These are phyloP conservation scores for Erythrophleum ivorense DNA, from an alignment of 331 rosid genomes.

Conservation along the genomic window DNA sequence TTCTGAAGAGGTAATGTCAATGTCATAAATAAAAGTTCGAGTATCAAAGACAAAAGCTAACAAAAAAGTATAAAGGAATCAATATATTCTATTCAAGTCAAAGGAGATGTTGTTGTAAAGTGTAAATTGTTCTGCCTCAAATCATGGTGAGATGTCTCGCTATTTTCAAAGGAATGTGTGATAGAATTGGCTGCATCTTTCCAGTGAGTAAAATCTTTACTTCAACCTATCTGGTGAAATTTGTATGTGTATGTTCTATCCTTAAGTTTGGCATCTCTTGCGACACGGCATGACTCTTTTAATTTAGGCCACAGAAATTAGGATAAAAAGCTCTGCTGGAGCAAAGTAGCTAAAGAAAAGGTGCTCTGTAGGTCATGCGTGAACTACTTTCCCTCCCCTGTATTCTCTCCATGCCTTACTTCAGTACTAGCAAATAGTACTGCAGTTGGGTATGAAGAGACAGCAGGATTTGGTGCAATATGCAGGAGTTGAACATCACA, in stretches of 20 bases:
- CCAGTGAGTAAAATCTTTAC: background rate
- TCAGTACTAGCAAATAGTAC: background rate
- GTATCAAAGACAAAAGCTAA: slow-evolving; percentile 5
- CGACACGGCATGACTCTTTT: background rate
- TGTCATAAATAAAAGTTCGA: slow-evolving; percentile 1
- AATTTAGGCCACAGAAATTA: slow-evolving; percentile 16
- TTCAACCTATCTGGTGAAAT: background rate
- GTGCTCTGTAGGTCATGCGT: slow-evolving; percentile 4
- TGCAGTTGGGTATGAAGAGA: background rate
- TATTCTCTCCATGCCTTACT: background rate
- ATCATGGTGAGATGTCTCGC: background rate
- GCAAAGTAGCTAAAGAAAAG: slow-evolving; percentile 3
- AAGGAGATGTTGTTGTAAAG: background rate
- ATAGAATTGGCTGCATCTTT: slow-evolving; percentile 5
- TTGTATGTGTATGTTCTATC: background rate
- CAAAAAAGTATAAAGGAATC: background rate
- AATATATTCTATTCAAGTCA: slow-evolving; percentile 27
- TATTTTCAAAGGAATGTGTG: background rate
- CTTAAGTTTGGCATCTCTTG: slow-evolving; percentile 16
- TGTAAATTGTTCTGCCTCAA: background rate
- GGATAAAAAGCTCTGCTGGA: slow-evolving; percentile 19
- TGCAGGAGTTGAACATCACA: background rate
- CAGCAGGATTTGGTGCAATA: background rate
- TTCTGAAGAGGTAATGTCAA: slow-evolving; percentile 38
- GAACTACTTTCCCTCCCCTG: background rate